A percentile compares a stretch with the other conserved stretches of the same genome.
Evolutionary conservation across 345 rosid species (phyloP).

Genomic region (Dovyalis caffra): DNA sequence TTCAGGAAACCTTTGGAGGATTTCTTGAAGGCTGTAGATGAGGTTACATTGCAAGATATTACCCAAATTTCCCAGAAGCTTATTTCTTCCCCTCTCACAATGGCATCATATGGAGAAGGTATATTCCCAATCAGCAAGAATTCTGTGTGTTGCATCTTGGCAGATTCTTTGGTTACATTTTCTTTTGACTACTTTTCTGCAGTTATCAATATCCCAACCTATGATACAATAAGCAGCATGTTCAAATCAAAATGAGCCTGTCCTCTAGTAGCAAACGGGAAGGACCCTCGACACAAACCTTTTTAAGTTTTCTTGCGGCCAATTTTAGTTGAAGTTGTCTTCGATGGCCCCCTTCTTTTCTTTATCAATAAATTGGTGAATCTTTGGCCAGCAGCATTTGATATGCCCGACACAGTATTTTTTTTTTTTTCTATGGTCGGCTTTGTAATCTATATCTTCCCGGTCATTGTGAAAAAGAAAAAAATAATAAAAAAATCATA

Average conservation of each 20-base stretch:
- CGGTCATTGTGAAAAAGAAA: neutral
- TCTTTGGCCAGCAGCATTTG: constrained; percentile 9
- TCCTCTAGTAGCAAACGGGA: neutral
- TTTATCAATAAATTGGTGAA: constrained; percentile 26
- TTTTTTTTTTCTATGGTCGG: neutral
- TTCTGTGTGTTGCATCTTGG: neutral
- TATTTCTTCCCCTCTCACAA: constrained; percentile 74
- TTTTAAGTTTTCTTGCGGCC: constrained; percentile 2
- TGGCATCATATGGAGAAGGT: constrained; percentile 90
- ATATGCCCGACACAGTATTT: constrained; percentile 3
- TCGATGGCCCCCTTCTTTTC: constrained; percentile 1
- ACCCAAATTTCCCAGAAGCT: constrained; percentile 45
- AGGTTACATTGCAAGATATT: constrained; percentile 56
- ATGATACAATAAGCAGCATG: constrained; percentile 57
- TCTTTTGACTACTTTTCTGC: constrained; percentile 14
- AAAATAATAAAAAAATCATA: neutral
- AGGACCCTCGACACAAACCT: constrained; percentile 9
- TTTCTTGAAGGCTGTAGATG: constrained; percentile 59
- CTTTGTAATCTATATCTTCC: neutral
- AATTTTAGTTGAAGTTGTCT: constrained; percentile 19
- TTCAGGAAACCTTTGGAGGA: constrained; percentile 68
- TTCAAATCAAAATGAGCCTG: constrained; percentile 40
- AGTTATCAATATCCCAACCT: constrained; percentile 64
- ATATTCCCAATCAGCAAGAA: constrained; percentile 17
- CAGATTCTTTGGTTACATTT: neutral